phyloP scores from a whole-genome alignment of 1,284 basidiomycete genomes.

The Pterulicium gracile region DNA sequence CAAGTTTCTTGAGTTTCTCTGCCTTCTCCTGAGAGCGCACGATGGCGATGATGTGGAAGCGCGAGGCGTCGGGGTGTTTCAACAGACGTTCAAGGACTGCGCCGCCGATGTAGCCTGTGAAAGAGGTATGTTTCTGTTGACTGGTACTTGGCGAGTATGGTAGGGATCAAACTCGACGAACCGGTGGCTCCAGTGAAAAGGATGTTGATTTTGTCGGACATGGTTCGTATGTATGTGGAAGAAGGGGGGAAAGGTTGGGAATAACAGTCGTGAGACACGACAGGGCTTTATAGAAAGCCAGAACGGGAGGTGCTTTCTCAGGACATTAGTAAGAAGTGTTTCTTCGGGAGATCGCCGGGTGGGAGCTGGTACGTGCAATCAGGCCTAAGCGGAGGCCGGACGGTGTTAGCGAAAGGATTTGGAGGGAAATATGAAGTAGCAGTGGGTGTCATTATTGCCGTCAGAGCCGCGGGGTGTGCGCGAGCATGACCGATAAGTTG shows the following conservation, averaged over 20 bases:
- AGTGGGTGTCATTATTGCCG: no score
- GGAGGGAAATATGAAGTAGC: no score
- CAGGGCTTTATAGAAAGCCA: neutral
- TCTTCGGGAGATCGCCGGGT: neutral
- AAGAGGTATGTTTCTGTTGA: slow-evolving; percentile 2
- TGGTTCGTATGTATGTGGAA: no score
- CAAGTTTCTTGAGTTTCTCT: slow-evolving; percentile 19
- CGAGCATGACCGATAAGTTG: no score
- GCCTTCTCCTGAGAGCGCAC: slow-evolving; percentile 30
- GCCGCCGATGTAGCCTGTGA: slow-evolving; percentile 42
- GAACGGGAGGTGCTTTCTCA: neutral
- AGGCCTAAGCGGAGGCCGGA: neutral
- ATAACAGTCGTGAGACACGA: neutral
- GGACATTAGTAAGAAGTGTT: neutral
- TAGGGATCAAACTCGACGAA: slow-evolving; percentile 8
- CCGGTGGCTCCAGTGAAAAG: slow-evolving; percentile 33
- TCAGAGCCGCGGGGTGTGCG: no score
- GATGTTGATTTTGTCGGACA: slow-evolving; percentile 14
- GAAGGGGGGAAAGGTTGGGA: neutral
- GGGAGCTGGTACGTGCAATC: neutral
- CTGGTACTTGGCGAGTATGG: neutral
- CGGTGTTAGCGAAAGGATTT: no score
- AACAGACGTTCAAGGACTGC: slow-evolving; percentile 35
- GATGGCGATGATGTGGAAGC: slow-evolving; percentile 30
- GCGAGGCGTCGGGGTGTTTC: slow-evolving; percentile 25